These are phyloP conservation scores for Periglandula ipomoeae DNA, from an alignment of 2,329 filamentous ascomycete genomes.

Conservation along the genomic window DNA sequence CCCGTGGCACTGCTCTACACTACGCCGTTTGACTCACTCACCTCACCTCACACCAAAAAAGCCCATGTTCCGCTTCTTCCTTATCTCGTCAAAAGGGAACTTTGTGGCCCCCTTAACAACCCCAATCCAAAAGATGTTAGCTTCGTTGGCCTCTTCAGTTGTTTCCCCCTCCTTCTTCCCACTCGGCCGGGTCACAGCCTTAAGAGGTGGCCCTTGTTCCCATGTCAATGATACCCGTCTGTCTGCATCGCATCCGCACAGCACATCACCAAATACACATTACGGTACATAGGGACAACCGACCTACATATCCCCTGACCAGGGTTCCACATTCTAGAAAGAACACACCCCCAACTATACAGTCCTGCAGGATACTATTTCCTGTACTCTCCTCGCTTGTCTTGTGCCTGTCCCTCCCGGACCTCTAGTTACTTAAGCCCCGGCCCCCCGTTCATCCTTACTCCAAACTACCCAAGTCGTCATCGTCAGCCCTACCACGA, in stretches of 20 bases:
- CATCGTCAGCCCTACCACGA: slow-evolving; percentile 7
- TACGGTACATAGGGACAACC: neutral
- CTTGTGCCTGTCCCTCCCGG: neutral
- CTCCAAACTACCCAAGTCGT: neutral
- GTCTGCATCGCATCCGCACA: neutral
- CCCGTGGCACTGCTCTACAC: neutral
- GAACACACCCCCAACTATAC: too few relatives aligned
- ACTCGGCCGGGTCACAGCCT: slow-evolving; percentile 4
- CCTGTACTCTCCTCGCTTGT: neutral
- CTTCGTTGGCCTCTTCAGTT: slow-evolving; percentile 1
- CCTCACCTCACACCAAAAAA: neutral
- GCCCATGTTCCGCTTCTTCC: neutral
- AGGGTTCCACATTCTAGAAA: slow-evolving; percentile 6
- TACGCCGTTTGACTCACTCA: neutral
- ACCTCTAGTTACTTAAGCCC: neutral
- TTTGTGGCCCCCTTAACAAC: neutral
- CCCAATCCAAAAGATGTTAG: neutral
- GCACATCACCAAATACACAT: neutral
- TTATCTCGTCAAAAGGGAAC: neutral
- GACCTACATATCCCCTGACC: neutral
- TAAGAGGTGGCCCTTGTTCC: neutral
- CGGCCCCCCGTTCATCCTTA: slow-evolving; percentile 1
- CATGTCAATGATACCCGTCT: neutral
- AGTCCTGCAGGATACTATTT: too few relatives aligned
- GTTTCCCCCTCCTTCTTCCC: neutral